phyloP scores from a whole-genome alignment of 169 alveolate genomes.

The Amoebophrya sp. region DNA sequence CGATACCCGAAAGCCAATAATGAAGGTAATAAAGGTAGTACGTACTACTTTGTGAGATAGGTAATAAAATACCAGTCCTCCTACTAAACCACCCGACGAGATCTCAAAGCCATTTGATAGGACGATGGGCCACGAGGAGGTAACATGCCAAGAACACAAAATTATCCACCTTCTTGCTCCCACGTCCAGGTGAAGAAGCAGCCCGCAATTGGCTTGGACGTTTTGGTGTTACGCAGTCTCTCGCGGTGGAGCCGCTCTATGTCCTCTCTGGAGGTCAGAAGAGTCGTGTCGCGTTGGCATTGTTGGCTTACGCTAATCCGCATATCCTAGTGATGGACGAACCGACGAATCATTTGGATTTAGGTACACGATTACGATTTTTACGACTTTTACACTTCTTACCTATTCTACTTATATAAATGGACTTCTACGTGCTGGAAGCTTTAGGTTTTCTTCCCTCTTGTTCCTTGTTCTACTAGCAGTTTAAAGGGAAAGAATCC shows the following conservation, averaged over 20 bases:
- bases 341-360: conserved; percentile 92
- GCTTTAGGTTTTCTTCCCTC: no score
- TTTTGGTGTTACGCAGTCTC: conserved; percentile 81
- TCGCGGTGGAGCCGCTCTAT: conserved; percentile 84
- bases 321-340: conserved; percentile 86
- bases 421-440: no score
- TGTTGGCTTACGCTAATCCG: conserved; percentile 84
- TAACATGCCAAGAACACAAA: no score
- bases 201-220: conserved; percentile 77
- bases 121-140: no score
- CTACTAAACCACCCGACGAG: neutral
- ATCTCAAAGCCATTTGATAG: no score
- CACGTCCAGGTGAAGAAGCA: conserved; percentile 67
- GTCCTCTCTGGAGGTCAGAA: conserved; percentile 93
- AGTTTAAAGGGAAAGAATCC: neutral
- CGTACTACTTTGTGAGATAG: no score
- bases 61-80: neutral
- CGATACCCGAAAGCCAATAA: conserved; percentile 58
- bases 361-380: conserved; percentile 33
- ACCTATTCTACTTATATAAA: no score
- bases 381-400: neutral
- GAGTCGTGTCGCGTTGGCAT: conserved; percentile 87
- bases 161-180: no score
- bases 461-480: neutral
- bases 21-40: neutral